Conservation (phyloP, 805 yeast species). For the Sugiyamaella marilandica region DNA sequence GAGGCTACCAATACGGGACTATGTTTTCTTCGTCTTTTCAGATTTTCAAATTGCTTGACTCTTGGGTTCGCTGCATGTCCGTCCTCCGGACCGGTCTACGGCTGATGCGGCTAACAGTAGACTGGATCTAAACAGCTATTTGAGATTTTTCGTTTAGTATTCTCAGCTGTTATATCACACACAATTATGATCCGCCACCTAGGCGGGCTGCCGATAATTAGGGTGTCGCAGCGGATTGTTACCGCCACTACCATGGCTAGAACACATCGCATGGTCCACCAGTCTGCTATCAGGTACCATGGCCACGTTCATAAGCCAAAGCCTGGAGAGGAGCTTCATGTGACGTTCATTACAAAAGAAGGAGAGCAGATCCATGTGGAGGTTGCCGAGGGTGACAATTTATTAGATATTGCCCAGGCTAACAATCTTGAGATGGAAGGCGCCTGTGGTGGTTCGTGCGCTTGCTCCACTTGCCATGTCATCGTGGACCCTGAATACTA, state of each 20-base stretch:
- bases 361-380: constrained; percentile 78
- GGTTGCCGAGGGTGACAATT: constrained; percentile 86
- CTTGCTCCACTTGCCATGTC: constrained; percentile 96
- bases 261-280: neutral
- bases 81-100: too few relatives aligned
- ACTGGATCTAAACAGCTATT: too few relatives aligned
- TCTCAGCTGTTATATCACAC: too few relatives aligned
- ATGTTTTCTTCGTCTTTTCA: too few relatives aligned
- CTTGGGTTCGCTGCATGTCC: too few relatives aligned
- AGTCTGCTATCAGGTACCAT: constrained; percentile 37
- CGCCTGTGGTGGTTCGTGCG: constrained; percentile 99
- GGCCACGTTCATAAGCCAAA: constrained; percentile 89
- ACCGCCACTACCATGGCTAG: neutral
- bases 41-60: too few relatives aligned
- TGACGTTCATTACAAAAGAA: constrained; percentile 88
- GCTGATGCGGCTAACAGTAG: too few relatives aligned
- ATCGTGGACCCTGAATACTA: constrained; percentile 93
- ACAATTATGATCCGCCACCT: neutral
- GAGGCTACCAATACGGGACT: too few relatives aligned
- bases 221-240: neutral
- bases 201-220: neutral
- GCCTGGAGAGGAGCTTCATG: constrained; percentile 85
- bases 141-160: too few relatives aligned
- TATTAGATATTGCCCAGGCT: constrained; percentile 93
- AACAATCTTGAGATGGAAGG: constrained; percentile 90